Evolutionary conservation across 805 yeast genomes (phyloP), one percentile per base, ranked within the genome.

Genomic region (Saitoella complicata): DNA sequence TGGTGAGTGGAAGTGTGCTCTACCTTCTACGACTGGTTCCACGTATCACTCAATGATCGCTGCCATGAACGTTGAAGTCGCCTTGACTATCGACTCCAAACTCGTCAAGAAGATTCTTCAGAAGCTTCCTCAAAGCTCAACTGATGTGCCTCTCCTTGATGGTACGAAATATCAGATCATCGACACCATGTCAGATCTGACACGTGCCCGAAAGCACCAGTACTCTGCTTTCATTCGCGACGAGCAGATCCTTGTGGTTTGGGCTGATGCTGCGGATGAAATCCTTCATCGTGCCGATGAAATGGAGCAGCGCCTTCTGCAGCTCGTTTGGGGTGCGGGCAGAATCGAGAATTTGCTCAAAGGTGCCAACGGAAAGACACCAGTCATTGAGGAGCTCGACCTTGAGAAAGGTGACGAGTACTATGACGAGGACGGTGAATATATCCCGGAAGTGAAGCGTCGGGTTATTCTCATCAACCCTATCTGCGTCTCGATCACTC

Each of bases 121-220:
- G 21, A 21, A 21, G 21, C 21, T 21, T 21, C 21, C 21, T 21
- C 21, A 21, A 21, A 21, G 21, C 21, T 21, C 21, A 21, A 21
- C 21, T 21, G 21, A 21, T 4, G 21, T 21, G 21, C 21, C 21
- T 21, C 21, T 21, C 21, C 21, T 21, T 21, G 21, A 21, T 21
- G 21, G 21, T 21, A 21, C 21, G 21, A 21, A 21, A 21, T 21
- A 21, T 34, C 50, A 48, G 21, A 46, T 48, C 7, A 41, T 48
- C 13, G 46, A 48, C 5, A 37, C 40, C 10, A n/a, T 48, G 6
- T 34, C 37, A 5, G 48, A 45, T 36, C 48, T 48, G 7, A 44
- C 50, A 10, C 45, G 46, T 1, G 50, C 47, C 6, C 45, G 50
- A 7, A 48, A 48, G 41, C 40, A 43, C 38, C 50, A 48, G 37